These are phyloP conservation scores for Saksenaea vasiformis DNA, from an alignment of 371 early-diverging fungal genomes.

Conservation along the genomic window DNA sequence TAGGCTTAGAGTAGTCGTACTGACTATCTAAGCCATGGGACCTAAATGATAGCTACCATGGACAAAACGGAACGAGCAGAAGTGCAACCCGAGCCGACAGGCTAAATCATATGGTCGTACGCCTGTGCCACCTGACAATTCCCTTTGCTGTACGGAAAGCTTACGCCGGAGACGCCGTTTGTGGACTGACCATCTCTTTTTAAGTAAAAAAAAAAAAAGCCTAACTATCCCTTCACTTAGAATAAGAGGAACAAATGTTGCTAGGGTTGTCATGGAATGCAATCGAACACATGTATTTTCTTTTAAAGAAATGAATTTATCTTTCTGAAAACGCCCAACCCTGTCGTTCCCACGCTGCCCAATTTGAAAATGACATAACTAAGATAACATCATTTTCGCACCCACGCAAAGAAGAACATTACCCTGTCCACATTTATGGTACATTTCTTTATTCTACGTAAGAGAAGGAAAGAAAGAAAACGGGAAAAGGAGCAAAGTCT, in stretches of 20 bases:
- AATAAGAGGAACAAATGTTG: too few relatives aligned
- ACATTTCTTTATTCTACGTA: too few relatives aligned
- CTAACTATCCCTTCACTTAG: too few relatives aligned
- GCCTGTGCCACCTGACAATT: conserved; percentile 1
- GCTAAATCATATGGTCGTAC: conserved; percentile 5
- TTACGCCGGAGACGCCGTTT: background rate
- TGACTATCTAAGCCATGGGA: too few relatives aligned
- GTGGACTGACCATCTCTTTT: too few relatives aligned
- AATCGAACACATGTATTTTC: too few relatives aligned
- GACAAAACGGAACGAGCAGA: background rate
- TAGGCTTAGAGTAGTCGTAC: background rate
- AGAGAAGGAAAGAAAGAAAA: too few relatives aligned
- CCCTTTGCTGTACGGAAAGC: background rate
- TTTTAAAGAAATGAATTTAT: background rate
- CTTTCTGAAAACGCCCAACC: background rate
- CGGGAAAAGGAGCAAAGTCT: background rate
- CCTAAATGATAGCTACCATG: background rate
- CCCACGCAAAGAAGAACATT: too few relatives aligned
- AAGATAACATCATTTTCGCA: background rate
- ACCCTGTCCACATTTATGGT: too few relatives aligned
- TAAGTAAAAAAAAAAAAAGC: too few relatives aligned
- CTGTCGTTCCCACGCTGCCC: background rate
- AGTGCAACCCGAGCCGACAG: conserved; percentile 4
- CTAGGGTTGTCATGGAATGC: too few relatives aligned
- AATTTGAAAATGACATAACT: background rate